phyloP scores from a whole-genome alignment of 257 asterid genomes.

The Solanum commersonii region DNA sequence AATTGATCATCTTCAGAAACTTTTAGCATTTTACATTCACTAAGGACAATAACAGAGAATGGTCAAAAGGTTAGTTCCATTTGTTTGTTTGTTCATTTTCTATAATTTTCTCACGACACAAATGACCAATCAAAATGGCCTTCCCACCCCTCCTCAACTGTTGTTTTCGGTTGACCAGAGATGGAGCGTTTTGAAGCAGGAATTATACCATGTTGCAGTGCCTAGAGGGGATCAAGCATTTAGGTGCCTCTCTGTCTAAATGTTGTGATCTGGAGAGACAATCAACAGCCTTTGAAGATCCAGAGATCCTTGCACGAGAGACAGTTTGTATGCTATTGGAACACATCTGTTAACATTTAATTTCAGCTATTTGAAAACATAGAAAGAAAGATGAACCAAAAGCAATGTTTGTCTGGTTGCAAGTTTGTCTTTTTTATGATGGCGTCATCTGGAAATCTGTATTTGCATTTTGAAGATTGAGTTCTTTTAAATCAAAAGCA shows the following conservation, averaged over 20 bases:
- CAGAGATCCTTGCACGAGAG: conserved; percentile 90
- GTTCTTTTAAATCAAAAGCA: not conserved
- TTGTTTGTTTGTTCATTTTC: not conserved
- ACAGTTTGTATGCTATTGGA: conserved; percentile 75
- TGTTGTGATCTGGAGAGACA: conserved; percentile 72
- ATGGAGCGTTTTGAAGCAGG: conserved; percentile 68
- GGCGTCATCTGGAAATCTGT: not conserved
- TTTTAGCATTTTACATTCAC: not conserved
- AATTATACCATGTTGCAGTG: conserved; percentile 84
- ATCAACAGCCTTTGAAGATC: conserved; percentile 78
- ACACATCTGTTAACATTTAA: not conserved
- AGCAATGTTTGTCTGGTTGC: not conserved
- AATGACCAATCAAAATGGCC: not conserved
- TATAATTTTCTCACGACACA: not conserved
- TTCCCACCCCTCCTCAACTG: not conserved
- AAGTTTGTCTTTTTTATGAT: not conserved
- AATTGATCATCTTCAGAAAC: not conserved
- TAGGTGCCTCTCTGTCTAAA: conserved; percentile 69
- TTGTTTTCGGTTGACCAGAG: conserved; percentile 29
- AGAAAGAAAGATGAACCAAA: not conserved
- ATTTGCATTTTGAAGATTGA: not conserved
- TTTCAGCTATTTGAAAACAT: not conserved
- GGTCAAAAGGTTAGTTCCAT: conserved; percentile 49
- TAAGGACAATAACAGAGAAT: conserved; percentile 47
- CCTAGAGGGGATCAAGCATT: conserved; percentile 82